Evolutionary conservation across 1,284 basidiomycete species (phyloP), one percentile per base, ranked within the genome.

Genomic region (Moniliophthora roreri): DNA sequence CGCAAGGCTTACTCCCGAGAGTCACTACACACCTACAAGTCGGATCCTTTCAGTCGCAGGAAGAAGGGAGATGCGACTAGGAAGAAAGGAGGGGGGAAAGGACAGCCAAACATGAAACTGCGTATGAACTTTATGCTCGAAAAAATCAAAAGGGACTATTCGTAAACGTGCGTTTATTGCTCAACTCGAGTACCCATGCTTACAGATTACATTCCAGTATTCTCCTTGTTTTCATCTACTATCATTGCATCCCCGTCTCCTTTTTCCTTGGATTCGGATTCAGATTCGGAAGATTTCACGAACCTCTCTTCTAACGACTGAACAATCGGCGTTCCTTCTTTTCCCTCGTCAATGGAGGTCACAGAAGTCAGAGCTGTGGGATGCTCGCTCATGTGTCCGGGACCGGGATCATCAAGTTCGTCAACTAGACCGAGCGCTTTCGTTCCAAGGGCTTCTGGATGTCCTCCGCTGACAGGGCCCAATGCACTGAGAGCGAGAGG

Each of bases 81-180:
- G 6, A 32, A 11, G 51, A 52, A 41, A 53, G 54, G 32, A 38
- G 57, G 61, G 49, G 71, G 73, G 36, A 66, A 77, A 60, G 71
- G 84, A 5, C 89, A 91, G 62, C 89, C 89, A 9, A 80, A 90
- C 62, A 91, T 91, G 89, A 85, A 84, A 59, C 65, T 86, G 52
- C 80, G 89, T 23, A 91, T 91, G 89, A 79, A 81, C 58, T 82
- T 79, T n/a, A 78, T 91, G 75, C 76, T 91, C 42, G 85, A 87
- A 63, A 85, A 83, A 65, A 89, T 91, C 58, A 87, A 88, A 67
- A 79, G 78, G 48, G 79, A 85, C 59, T 67, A 72, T 50, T 63
- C 69, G 50, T 79, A 62, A 72, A 40, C 60, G 62, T 38, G 21
- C 51, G 26, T 60, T 48, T 36, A 47, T 50, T 26, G 16, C 15